Conservation (phyloP, 1,284 basidiomycete species). For the Ustilago sp. region DNA sequence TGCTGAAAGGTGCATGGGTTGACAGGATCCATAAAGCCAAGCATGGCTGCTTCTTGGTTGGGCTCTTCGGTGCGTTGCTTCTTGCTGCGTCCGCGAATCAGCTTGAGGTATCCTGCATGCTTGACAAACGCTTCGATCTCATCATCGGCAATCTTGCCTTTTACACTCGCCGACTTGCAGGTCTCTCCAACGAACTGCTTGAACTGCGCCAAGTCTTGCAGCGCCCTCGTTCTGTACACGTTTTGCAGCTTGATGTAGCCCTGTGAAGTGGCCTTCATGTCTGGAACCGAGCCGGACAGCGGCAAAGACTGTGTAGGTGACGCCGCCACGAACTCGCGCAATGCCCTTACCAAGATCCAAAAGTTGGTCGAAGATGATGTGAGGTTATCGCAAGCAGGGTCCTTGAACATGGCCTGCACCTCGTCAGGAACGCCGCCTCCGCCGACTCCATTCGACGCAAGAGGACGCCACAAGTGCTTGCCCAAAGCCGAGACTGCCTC, state of each 20-base stretch:
- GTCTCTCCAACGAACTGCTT: conserved; percentile 53
- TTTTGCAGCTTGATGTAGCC: conserved; percentile 84
- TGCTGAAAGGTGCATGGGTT: conserved; percentile 64
- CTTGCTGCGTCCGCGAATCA: conserved; percentile 79
- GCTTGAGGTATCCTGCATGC: conserved; percentile 84
- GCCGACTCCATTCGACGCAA: conserved; percentile 46
- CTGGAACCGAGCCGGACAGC: conserved; percentile 80
- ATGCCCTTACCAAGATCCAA: conserved; percentile 85
- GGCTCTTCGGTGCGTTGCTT: conserved; percentile 67
- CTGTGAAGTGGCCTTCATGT: conserved; percentile 92
- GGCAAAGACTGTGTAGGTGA: conserved; percentile 72
- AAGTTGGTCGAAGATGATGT: conserved; percentile 76
- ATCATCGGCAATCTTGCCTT: conserved; percentile 70
- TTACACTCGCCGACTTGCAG: conserved; percentile 58
- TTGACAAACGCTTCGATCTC: conserved; percentile 86
- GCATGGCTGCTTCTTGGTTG: conserved; percentile 51
- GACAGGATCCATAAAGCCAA: conserved; percentile 61
- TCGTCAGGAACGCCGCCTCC: conserved; percentile 53
- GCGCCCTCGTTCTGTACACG: conserved; percentile 79
- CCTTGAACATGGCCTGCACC: conserved; percentile 72
- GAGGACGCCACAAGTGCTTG: conserved; percentile 64
- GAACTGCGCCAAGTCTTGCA: conserved; percentile 77
- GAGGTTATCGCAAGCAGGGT: conserved; percentile 73
- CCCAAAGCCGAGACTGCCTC: conserved; percentile 63
- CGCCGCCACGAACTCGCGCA: conserved; percentile 74